phyloP scores from a whole-genome alignment of 1,284 basidiomycete species.

The Cryptococcus sp. region DNA sequence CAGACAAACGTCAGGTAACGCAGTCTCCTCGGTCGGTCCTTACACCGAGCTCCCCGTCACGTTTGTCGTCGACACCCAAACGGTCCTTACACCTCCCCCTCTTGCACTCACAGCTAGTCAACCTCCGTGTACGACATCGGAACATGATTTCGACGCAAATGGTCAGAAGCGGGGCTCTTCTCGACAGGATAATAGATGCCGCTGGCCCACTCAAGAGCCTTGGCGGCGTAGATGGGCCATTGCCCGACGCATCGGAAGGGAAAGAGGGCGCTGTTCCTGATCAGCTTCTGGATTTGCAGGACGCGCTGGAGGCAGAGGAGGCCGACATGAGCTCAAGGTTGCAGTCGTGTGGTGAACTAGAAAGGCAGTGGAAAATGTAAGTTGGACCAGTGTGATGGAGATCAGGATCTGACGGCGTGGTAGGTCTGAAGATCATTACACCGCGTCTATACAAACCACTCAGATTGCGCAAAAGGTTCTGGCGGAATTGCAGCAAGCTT shows the following conservation, averaged over 20 bases:
- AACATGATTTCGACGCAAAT: conserved; percentile 32
- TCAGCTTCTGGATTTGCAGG: conserved; percentile 44
- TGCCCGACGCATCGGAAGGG: conserved; percentile 1
- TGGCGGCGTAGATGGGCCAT: background rate
- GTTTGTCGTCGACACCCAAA: conserved; percentile 6
- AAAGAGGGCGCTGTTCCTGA: conserved; percentile 40
- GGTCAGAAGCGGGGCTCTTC: conserved; percentile 28
- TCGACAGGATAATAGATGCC: conserved; percentile 51
- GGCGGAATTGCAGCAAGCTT: conserved; percentile 16
- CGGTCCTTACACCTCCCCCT: conserved; percentile 36
- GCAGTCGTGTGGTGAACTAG: conserved; percentile 35
- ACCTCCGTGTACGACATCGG: conserved; percentile 39
- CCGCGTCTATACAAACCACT: conserved; percentile 17
- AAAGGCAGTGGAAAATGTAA: conserved; percentile 34
- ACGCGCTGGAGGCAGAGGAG: conserved; percentile 38
- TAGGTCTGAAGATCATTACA: conserved; percentile 31
- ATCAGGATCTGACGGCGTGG: conserved; percentile 2
- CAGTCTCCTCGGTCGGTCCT: background rate
- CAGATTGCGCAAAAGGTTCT: conserved; percentile 17
- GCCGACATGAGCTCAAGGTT: conserved; percentile 24
- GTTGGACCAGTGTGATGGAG: conserved; percentile 5
- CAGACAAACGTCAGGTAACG: background rate
- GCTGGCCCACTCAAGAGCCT: conserved; percentile 30
- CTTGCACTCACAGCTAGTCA: conserved; percentile 61
- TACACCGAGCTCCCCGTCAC: background rate